Percentiles rank a stretch among this genome's conserved stretches.
Evolutionary conservation across 2,329 filamentous ascomycete species (phyloP).

Genomic region (Aureobasidium sp.): DNA sequence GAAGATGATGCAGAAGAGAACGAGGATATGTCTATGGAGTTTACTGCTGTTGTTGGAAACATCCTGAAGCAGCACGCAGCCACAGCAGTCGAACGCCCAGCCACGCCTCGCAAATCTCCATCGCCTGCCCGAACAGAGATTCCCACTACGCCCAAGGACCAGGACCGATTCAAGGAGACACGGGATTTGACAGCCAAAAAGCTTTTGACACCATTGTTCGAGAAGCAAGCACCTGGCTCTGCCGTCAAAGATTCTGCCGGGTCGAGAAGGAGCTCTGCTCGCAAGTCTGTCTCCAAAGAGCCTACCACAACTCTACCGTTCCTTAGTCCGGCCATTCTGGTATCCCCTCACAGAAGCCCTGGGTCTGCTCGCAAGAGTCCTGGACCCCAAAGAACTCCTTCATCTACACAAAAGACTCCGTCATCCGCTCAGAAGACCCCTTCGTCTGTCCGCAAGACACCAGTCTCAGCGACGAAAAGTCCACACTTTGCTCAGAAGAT

Average conservation of each 20-base stretch:
- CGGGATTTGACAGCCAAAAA: constrained; percentile 34
- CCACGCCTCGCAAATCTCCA: constrained; percentile 30
- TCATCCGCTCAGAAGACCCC: not conserved
- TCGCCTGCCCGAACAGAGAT: constrained; percentile 44
- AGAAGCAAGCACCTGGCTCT: constrained; percentile 25
- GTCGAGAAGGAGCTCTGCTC: constrained; percentile 7
- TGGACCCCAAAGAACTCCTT: not conserved
- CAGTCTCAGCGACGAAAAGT: not conserved
- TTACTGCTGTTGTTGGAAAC: constrained; percentile 43
- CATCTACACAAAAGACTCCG: not conserved
- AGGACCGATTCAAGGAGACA: constrained; percentile 50
- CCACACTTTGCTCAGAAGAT: not conserved
- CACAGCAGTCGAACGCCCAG: constrained; percentile 16
- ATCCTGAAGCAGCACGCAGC: constrained; percentile 29
- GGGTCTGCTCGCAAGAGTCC: constrained; percentile 9
- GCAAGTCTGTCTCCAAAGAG: not conserved
- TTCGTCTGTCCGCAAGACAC: not conserved
- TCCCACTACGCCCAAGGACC: constrained; percentile 51
- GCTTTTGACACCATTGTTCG: constrained; percentile 29
- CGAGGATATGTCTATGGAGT: constrained; percentile 48
- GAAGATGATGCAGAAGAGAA: constrained; percentile 31
- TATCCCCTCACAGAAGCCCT: not conserved
- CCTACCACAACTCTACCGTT: not conserved
- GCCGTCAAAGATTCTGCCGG: constrained; percentile 22
- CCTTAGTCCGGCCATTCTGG: not conserved